Conservation (phyloP, 1,284 basidiomycete genomes). For the Athelia sp. region DNA sequence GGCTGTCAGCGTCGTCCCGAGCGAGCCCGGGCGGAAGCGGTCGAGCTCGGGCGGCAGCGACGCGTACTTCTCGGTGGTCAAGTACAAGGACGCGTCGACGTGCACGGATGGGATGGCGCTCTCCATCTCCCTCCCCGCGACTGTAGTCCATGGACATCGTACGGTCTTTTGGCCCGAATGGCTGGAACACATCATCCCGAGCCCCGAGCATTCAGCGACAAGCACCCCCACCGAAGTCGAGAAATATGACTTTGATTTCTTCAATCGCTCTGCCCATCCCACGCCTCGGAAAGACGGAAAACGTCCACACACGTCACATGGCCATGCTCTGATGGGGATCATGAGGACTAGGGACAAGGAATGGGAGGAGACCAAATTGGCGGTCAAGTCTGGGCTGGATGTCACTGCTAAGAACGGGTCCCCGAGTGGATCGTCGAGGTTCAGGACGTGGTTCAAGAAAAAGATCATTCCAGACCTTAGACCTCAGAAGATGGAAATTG, state of each 20-base stretch:
- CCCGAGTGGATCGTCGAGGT: constrained; percentile 33
- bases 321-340: too few relatives aligned
- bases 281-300: not conserved
- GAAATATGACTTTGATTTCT: too few relatives aligned
- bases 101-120: constrained; percentile 15
- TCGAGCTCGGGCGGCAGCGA: too few relatives aligned
- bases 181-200: constrained; percentile 28
- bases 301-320: too few relatives aligned
- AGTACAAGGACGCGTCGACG: constrained; percentile 17
- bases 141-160: constrained; percentile 18
- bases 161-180: constrained; percentile 32
- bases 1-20: too few relatives aligned
- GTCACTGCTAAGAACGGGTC: constrained; percentile 5
- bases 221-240: too few relatives aligned
- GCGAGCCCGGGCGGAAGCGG: too few relatives aligned
- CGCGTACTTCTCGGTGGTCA: not conserved
- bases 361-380: constrained; percentile 24
- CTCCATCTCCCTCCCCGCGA: constrained; percentile 15
- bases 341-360: constrained; percentile 29
- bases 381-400: constrained; percentile 14
- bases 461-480: constrained; percentile 39
- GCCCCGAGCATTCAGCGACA: constrained; percentile 15
- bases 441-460: constrained; percentile 61
- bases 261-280: constrained; percentile 3
- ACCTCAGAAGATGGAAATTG: constrained; percentile 30